These are phyloP conservation scores for Mangifera indica DNA, from an alignment of 345 rosid genomes.

Conservation along the genomic window DNA sequence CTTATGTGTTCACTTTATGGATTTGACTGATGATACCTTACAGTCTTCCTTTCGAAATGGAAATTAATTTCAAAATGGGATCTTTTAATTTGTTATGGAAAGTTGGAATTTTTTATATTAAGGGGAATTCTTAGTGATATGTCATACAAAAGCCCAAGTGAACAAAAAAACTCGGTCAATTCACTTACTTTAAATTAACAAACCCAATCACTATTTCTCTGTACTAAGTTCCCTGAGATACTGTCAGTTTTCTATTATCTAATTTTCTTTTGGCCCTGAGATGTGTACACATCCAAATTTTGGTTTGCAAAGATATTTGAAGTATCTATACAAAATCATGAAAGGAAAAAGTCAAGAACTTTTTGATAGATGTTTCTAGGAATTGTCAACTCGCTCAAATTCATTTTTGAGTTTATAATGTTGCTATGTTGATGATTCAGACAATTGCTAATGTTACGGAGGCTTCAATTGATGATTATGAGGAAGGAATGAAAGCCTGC, in stretches of 20 bases:
- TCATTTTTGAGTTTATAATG: not conserved
- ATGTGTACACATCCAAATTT: not conserved
- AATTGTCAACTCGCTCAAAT: not conserved
- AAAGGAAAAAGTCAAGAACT: not conserved
- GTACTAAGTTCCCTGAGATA: not conserved
- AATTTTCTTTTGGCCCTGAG: not conserved
- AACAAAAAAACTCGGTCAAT: not conserved
- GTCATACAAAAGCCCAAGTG: not conserved
- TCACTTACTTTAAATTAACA: too few relatives aligned
- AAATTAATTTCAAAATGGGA: not conserved
- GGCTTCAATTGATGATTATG: constrained; percentile 80
- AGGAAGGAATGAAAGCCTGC: constrained; percentile 81
- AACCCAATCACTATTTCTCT: too few relatives aligned
- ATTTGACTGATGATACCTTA: not conserved
- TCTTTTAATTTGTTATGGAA: not conserved
- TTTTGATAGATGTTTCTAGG: not conserved
- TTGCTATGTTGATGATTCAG: constrained; percentile 33
- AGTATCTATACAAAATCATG: not conserved
- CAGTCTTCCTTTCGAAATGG: not conserved
- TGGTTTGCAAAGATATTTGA: too few relatives aligned
- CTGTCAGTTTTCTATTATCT: not conserved
- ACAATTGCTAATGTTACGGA: constrained; percentile 77
- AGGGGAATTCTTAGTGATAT: not conserved
- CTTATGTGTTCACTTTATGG: not conserved
- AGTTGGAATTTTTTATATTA: not conserved